Evolutionary conservation across 495 filamentous ascomycete species (phyloP), one percentile per base, ranked within the genome.

Genomic region (Penicillium salamii): DNA sequence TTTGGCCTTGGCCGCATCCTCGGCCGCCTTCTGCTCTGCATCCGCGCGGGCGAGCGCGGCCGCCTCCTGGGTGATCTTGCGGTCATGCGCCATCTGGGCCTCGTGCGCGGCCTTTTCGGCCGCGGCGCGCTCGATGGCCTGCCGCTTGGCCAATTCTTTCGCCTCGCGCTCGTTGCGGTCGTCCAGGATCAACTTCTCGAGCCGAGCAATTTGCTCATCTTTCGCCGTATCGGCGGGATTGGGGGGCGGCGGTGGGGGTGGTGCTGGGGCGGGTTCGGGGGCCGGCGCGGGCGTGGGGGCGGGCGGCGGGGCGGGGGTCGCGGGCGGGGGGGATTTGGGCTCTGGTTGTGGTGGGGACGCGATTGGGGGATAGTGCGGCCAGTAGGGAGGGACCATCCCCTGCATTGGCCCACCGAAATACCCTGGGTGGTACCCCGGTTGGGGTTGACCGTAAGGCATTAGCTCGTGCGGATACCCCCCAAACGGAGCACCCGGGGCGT

Each of bases 101-200:
- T 80, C 79, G 34, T 63, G 74, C 39, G 69, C 77, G 21, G 68
- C 69, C 52, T 72, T 72, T 39, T 83, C 80, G 5, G 76, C 79
- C 24, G 72, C 73, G 35, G 74, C 78, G 38, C 72, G 74, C 5
- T 69, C 69, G 21, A 67, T 62, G 1, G 57, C 64, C 36, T 67
- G 68, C 39, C 57, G 47, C 7, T 55, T 64, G 12, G 69, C 74
- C 20, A 67, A 70, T 55, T 79, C 76, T 46, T 72, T 71, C 3
- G 61, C 55, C 33, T 77, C 71, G 24, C 68, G 58, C n/a, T 70
- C 74, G 18, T 67, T 71, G 54, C 73, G 70, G 23, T 78, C 75
- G 15, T 80, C 76, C 49, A 79, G 17, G 20, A 80, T 77, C 48
- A 80, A 48, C 45, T 78, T 75, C 52, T 79, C 76, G 15, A 80